A percentile compares a stretch with the other conserved stretches of the same genome.
phyloP scores from a whole-genome alignment of 148 eudicot genomes.

The Polygonum aviculare region DNA sequence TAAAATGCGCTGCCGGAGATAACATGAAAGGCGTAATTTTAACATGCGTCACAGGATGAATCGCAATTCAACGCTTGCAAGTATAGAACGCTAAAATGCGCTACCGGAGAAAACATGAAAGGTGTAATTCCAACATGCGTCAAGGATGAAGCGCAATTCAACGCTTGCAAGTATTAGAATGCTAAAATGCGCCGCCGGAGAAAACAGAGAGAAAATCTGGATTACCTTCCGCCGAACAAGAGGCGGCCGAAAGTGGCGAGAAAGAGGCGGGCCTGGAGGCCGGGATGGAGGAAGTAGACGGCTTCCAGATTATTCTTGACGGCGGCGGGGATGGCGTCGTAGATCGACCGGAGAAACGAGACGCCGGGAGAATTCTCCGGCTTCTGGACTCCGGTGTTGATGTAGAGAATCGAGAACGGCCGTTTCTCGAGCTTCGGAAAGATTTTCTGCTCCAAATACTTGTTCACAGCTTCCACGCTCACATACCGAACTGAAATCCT shows the following conservation, averaged over 20 bases:
- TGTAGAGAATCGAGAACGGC: slow-evolving; percentile 39
- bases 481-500: slow-evolving; percentile 23
- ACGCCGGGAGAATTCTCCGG: slow-evolving; percentile 29
- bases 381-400: slow-evolving; percentile 54
- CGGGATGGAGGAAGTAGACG: slow-evolving; percentile 58
- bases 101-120: not conserved
- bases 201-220: not conserved
- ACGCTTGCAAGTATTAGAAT: not conserved
- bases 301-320: slow-evolving; percentile 37
- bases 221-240: slow-evolving; percentile 4
- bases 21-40: too few species aligned
- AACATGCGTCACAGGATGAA: too few species aligned
- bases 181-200: not conserved
- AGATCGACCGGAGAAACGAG: slow-evolving; percentile 43
- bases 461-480: slow-evolving; percentile 39
- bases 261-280: slow-evolving; percentile 56
- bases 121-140: too few species aligned
- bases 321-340: slow-evolving; percentile 39
- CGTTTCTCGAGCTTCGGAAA: slow-evolving; percentile 31
- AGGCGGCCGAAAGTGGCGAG: slow-evolving; percentile 61
- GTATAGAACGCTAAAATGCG: not conserved
- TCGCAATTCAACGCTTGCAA: too few species aligned
- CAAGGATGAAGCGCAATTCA: too few species aligned
- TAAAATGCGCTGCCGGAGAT: not conserved
- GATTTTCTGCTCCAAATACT: slow-evolving; percentile 43